Evolutionary conservation across 2,329 filamentous ascomycete genomes (phyloP), one percentile per base, ranked within the genome.

Genomic region (Ascocoryne sarcoides): DNA sequence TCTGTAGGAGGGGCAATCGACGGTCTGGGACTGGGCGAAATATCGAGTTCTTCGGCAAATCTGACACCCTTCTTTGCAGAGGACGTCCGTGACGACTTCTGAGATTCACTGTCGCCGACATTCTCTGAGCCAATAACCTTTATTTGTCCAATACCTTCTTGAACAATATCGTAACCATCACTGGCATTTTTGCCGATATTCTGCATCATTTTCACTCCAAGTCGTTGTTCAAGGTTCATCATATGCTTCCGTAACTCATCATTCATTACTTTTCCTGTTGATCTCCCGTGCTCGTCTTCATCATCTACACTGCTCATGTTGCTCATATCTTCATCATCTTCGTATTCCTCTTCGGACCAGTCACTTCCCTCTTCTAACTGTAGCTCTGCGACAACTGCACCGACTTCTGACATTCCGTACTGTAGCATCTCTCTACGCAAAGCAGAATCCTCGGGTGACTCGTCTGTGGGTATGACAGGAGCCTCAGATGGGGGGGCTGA

Each of bases 301-400:
- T 70, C 64, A 1, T 68, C 67, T n/a, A 69, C 65, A 1, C 73
- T 71, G 1, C 68, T 69, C 1, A 71, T 68, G 5, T 73, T 69
- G 3, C 73, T 66, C 1, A 67, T 64, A 29, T 75, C 69, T 14
- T 73, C 69, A 3, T 73, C 66, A 2, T 67, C 65, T 23, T 74
- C 69, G 14, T 75, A 64, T 14, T 68, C 69, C 10, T 70, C 65
- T 30, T 69, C 64, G n/a, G 70, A 69, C 34, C 73, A 73, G 38
- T 78, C 76, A 35, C 63, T 62, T 2, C 70, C 75, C 44, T 89
- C 81, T 47, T 94, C 86, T 2, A 96, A 62, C 43, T 93, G 77
- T 33, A 98, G 73, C 63, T 96, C 88, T 12, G 92, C 92, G 12
- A 98, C 92, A 2, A 98, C 84, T 28, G 86, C 79, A 3, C 88